A percentile compares a stretch with the other conserved stretches of the same genome.
phyloP scores from a whole-genome alignment of 495 filamentous ascomycete species.

The Lentithecium fluviatile region DNA sequence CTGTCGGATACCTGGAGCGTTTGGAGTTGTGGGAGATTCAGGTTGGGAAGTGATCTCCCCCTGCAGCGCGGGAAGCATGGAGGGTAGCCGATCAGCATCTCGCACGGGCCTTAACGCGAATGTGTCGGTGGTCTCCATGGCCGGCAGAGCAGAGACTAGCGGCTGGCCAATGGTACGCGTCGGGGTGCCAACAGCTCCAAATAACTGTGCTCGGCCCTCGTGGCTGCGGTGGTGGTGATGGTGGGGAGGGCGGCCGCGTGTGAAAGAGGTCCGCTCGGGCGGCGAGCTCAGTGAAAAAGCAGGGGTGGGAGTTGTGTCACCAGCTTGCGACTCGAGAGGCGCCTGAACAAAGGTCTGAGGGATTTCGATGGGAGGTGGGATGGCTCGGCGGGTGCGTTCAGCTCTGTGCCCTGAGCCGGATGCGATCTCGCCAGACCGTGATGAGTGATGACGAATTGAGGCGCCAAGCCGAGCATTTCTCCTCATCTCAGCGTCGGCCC shows the following conservation, averaged over 20 bases:
- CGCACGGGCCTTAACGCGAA: constrained; percentile 76
- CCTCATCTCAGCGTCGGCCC: constrained; percentile 65
- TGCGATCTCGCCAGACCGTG: constrained; percentile 38
- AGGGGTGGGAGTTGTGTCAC: constrained; percentile 61
- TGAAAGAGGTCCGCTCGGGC: constrained; percentile 69
- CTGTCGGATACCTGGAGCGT: constrained; percentile 53
- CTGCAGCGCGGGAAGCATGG: constrained; percentile 73
- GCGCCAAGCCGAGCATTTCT: constrained; percentile 45
- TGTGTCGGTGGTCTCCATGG: constrained; percentile 66
- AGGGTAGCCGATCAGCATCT: constrained; percentile 81
- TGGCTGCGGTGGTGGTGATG: constrained; percentile 60
- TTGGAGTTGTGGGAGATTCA: constrained; percentile 88
- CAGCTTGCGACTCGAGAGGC: constrained; percentile 50
- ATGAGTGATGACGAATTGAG: constrained; percentile 37
- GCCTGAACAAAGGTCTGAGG: constrained; percentile 55
- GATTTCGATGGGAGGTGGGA: constrained; percentile 75
- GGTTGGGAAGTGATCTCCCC: constrained; percentile 79
- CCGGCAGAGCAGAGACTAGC: constrained; percentile 50
- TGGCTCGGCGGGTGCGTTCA: constrained; percentile 55
- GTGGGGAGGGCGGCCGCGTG: constrained; percentile 57
- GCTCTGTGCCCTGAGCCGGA: constrained; percentile 32
- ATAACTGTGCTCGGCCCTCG: constrained; percentile 54
- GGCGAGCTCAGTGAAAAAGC: constrained; percentile 71
- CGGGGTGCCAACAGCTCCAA: constrained; percentile 26
- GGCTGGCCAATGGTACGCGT: constrained; percentile 33